Evolutionary conservation across 202 grass and related monocot genomes (phyloP).

Genomic region (Zoysia matrella): DNA sequence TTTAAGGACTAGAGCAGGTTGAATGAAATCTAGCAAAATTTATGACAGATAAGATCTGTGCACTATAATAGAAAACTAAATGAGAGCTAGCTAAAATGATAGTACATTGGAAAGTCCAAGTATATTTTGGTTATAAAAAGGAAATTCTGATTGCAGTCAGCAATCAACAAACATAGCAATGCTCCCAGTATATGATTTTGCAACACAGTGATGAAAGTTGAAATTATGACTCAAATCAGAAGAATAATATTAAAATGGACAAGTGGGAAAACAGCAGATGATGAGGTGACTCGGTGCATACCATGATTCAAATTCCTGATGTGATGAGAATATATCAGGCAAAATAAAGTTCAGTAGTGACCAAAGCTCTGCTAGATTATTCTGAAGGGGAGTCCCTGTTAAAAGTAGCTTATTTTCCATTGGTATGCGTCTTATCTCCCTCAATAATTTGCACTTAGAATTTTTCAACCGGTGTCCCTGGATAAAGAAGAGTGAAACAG

Average conservation of each 20-base stretch:
- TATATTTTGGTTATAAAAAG: neutral
- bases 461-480: slow-evolving; percentile 99
- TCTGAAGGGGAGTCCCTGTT: slow-evolving; percentile 95
- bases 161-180: neutral
- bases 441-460: slow-evolving; percentile 32
- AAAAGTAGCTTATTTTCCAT: slow-evolving; percentile 98
- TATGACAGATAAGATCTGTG: neutral
- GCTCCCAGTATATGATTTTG: no score
- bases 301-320: slow-evolving; percentile 97
- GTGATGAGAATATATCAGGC: slow-evolving; percentile 95
- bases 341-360: slow-evolving; percentile 97
- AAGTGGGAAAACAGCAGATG: neutral
- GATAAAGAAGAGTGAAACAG: slow-evolving; percentile 34
- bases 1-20: neutral
- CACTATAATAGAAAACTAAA: neutral
- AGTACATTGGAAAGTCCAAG: neutral
- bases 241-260: neutral
- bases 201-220: neutral
- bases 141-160: neutral
- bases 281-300: slow-evolving; percentile 35
- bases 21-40: neutral
- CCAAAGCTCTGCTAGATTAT: slow-evolving; percentile 96
- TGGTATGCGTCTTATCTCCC: slow-evolving; percentile 47
- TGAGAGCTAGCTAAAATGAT: neutral
- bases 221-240: neutral